Percentiles rank a stretch among this genome's conserved stretches.
These are phyloP conservation scores for Aegilops speltoides DNA, from an alignment of 176 grass and related monocot genomes.

Conservation along the genomic window DNA sequence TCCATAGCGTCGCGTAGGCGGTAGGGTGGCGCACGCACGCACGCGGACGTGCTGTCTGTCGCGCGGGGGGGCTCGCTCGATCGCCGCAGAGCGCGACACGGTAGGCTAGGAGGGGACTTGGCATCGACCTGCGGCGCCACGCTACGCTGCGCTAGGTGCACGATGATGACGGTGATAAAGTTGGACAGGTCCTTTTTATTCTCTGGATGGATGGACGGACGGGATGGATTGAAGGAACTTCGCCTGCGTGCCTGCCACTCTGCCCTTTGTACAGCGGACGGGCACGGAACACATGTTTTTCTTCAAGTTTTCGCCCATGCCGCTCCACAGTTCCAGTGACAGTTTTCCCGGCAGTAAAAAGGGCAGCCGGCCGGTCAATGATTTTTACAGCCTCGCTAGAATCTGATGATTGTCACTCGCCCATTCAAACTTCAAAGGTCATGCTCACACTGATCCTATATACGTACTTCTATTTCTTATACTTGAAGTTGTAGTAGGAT, in stretches of 20 bases:
- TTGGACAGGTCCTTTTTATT: neutral
- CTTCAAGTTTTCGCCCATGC: neutral
- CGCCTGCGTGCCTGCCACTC: neutral
- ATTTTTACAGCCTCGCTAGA: neutral
- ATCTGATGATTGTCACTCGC: neutral
- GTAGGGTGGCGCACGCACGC: neutral
- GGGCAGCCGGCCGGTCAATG: neutral
- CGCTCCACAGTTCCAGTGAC: neutral
- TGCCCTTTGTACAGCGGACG: no score
- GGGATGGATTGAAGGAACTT: neutral
- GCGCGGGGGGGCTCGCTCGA: neutral
- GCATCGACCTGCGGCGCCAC: neutral
- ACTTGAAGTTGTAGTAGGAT: no score
- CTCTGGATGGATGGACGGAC: neutral
- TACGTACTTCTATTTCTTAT: neutral
- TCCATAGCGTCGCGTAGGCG: no score
- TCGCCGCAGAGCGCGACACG: neutral
- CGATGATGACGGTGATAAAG: neutral
- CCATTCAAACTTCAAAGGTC: neutral
- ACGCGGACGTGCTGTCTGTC: neutral
- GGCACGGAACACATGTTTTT: neutral
- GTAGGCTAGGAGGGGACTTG: neutral
- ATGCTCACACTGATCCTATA: no score
- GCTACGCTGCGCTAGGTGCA: neutral
- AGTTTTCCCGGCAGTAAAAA: no score